Base-by-base conservation (phyloP, 129 eudicot species). In the Chrysanthemum seticuspe region DNA sequence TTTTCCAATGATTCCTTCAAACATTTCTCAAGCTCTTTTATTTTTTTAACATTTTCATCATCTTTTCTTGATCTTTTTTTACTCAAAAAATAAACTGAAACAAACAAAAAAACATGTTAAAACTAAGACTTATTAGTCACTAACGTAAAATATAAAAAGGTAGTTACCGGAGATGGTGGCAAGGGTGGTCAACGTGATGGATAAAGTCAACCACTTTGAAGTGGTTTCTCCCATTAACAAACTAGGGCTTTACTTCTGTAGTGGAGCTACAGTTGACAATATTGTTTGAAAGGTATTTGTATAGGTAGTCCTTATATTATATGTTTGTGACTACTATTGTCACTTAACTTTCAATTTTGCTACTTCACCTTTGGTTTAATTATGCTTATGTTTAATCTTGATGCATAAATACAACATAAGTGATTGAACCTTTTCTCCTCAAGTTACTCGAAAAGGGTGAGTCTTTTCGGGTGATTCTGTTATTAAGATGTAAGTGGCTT, bases 31-130 rank as follows among this genome's bases (percentile, higher is more conserved):
- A 89, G 89, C 58, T 82, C 85, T 10, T 78, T 29, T 45, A 66
- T 58, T 29, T 83, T 52, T 45, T 84, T 78, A 47, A 60, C 63
- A n/a, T 81, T 78, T 52, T 64, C 69, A 18, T 79, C 56, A 56
- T 53, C 75, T 71, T 34, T 78, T 23, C 77, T 63, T 40, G 47
- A 40, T 54, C 83, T 87, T 79, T 78, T 82, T 68, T 72, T 71
- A 4, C 83, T 84, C 90, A 89, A 84, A 0, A 76, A 75, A 71
- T 70, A 80, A 68, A 80, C 91, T 88, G 81, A 74, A 56, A 60
- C 0, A 21, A 21, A 69, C 36, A 0, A 72, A 1, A 9, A 54
- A 66, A 57, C 9, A 14, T 13, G 4, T 13, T 14, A 53, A 13
- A 53, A 53, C n/a, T 1, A 53, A 53, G 8, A 40, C 47, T 40